Base-by-base conservation (phyloP, 2,329 filamentous ascomycete genomes). In the Phoma sp. region DNA sequence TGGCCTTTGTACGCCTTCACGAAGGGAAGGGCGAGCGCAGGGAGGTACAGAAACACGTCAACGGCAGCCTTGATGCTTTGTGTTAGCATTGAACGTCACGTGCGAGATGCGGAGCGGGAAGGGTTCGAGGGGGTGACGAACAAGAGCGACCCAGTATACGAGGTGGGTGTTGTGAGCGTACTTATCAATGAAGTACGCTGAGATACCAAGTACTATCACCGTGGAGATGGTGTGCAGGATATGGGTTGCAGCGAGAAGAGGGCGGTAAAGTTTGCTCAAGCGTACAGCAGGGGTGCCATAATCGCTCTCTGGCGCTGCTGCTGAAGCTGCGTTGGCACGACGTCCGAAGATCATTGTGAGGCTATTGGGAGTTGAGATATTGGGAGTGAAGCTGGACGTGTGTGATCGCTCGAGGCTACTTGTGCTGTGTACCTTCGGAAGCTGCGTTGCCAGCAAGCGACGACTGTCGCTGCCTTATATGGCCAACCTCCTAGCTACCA, bases 1-100 rank as follows among this genome's bases (percentile, higher is more conserved):
- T 66, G 62, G 46, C 62, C 62, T 32, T 67, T 66, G 56, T 67
- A 65, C 4, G 48, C 42, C 28, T 58, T 63, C 2, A 65, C n/a
- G 4, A 38, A 29, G 11, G 61, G 60, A 2, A 61, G 48, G 21
- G 42, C 18, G 11, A 62, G 46, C 2, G 56, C 48, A n/a, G 57
- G 55, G 12, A 61, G 34, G 54, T 59, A 62, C 28, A 66, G 30
- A 30, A 61, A 34, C 9, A 40, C 37, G 40, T 62, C 56, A 11
- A 59, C 33, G 14, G 59, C 55, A 15, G 55, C 60, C 61, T 63
- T 32, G 6, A 7, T 7, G 4, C 10, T 34, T 25, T 37, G 4
- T 17, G 30, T 29, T 6, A 25, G 2, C 5, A 12, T 26, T 25
- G 10, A 9, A 7, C 12, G 7, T 29, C 28, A 29, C 7, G 28